Conservation (phyloP, 2,329 filamentous ascomycete species). For the Nemania diffusa region DNA sequence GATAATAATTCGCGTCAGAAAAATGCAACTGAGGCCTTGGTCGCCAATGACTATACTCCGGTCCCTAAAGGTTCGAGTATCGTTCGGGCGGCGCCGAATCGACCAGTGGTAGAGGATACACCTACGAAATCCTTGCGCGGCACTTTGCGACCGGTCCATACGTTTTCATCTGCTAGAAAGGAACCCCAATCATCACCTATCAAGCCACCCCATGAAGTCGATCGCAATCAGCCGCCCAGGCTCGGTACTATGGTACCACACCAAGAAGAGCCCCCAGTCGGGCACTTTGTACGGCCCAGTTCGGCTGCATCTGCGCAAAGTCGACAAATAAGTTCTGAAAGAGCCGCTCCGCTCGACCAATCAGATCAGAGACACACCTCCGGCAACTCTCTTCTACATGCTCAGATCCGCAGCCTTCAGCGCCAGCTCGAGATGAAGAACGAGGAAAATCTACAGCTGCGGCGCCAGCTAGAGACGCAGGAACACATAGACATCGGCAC, state of each 20-base stretch:
- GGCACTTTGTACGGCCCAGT: slow-evolving; percentile 51
- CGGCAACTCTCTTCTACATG: slow-evolving; percentile 55
- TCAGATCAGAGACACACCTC: slow-evolving; percentile 12
- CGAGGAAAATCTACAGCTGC: slow-evolving; percentile 59
- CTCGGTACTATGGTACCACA: slow-evolving; percentile 54
- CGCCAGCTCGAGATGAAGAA: slow-evolving; percentile 57
- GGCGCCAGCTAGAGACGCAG: slow-evolving; percentile 58
- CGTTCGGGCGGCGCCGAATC: slow-evolving; percentile 21
- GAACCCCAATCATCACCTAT: slow-evolving; percentile 32
- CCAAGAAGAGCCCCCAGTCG: slow-evolving; percentile 53
- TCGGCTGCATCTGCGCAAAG: slow-evolving; percentile 40
- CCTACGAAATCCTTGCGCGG: slow-evolving; percentile 31
- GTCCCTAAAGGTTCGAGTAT: not conserved
- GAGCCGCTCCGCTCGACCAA: not conserved
- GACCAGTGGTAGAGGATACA: slow-evolving; percentile 21
- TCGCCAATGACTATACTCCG: not conserved
- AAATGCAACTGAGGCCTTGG: not conserved
- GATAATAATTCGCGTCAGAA: not conserved
- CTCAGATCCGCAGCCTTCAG: slow-evolving; percentile 62
- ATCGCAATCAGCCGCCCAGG: slow-evolving; percentile 43
- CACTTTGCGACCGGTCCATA: slow-evolving; percentile 35
- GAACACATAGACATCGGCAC: slow-evolving; percentile 57
- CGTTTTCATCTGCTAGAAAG: slow-evolving; percentile 36
- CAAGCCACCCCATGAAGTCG: slow-evolving; percentile 32
- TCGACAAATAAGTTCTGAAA: not conserved